These are phyloP conservation scores for Wickerhamomyces pijperi DNA, from an alignment of 805 yeast genomes.

Conservation along the genomic window DNA sequence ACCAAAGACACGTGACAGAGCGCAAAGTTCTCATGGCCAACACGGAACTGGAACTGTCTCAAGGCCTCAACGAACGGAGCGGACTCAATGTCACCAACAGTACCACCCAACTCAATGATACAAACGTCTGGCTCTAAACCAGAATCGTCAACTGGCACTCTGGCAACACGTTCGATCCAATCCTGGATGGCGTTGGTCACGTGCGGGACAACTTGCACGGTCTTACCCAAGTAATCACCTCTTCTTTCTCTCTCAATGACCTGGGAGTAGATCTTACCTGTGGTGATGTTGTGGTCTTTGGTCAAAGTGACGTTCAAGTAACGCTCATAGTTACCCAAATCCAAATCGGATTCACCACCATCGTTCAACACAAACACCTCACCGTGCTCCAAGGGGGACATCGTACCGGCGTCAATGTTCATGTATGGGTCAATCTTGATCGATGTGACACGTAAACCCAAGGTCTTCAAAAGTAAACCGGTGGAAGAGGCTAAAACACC, in stretches of 20 bases:
- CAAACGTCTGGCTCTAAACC: slow-evolving; percentile 92
- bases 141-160: slow-evolving; percentile 81
- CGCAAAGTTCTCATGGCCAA: slow-evolving; percentile 88
- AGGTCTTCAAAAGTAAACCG: slow-evolving; percentile 85
- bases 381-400: slow-evolving; percentile 99
- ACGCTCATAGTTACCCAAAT: slow-evolving; percentile 96
- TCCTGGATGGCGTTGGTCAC: slow-evolving; percentile 95
- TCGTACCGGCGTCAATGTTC: slow-evolving; percentile 99
- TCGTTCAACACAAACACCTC: slow-evolving; percentile 96
- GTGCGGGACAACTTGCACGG: slow-evolving; percentile 99
- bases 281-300: slow-evolving; percentile 90
- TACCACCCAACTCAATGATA: slow-evolving; percentile 96
- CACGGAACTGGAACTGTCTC: slow-evolving; percentile 97
- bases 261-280: slow-evolving; percentile 92
- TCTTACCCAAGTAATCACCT: slow-evolving; percentile 96
- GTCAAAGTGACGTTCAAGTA: slow-evolving; percentile 90
- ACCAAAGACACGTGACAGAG: slow-evolving; percentile 93
- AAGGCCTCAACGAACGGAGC: slow-evolving; percentile 99
- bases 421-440: slow-evolving; percentile 98
- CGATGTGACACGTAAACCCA: slow-evolving; percentile 91
- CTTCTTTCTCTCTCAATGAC: slow-evolving; percentile 92
- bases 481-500: slow-evolving; percentile 98
- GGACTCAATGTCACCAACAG: slow-evolving; percentile 97
- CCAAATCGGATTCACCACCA: slow-evolving; percentile 98
- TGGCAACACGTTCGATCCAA: slow-evolving; percentile 92